Base-by-base conservation (phyloP, 176 grass and related monocot genomes). In the Urochloa ruziziensis region DNA sequence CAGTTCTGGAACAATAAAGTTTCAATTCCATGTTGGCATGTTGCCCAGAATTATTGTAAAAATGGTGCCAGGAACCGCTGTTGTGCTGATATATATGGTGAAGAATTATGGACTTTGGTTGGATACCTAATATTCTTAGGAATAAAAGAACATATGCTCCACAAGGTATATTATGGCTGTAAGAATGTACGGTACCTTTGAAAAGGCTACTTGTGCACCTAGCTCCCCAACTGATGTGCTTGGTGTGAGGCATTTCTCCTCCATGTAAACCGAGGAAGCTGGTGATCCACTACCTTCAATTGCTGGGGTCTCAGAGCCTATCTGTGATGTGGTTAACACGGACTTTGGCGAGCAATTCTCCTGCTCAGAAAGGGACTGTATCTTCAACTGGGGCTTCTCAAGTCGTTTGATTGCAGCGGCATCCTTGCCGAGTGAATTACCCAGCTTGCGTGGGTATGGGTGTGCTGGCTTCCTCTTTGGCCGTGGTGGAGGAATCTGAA, bases 401-500 rank as follows among this genome's bases (percentile, higher is more conserved):
- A 85, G 78, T 54, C 77, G 89, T 21, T 67, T 73, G 54, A 93
- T 46, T n/a, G 44, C 18, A 7, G 67, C 70, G 49, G 65, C 72
- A 40, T 21, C 77, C 74, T 86, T 90, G 18, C 65, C 29, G 13
- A 77, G 67, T 19, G 75, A 42, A 60, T 35, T 88, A 75, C 89
- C 85, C 49, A 49, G 84, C 36, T 98, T 98, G 71, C 96, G 91
- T 16, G 96, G 96, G 75, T 98, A 98, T 0, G 93, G 96, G 58
- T 88, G 89, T 8, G 83, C 18, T 5, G 96, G 91, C 61, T 91
- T 98, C 72, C 80, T 88, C 87, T 98, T 98, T 19, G 96, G 96
- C 70, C 96, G 92, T 23, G 96, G 96, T 7, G 93, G 96, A 60
- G 96, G 96, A 47, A 98, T 95, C 74, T 91, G 90, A 36, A 98